These are phyloP conservation scores for Gautieria morchelliformis DNA, from an alignment of 768 basidiomycete species.

Conservation along the genomic window DNA sequence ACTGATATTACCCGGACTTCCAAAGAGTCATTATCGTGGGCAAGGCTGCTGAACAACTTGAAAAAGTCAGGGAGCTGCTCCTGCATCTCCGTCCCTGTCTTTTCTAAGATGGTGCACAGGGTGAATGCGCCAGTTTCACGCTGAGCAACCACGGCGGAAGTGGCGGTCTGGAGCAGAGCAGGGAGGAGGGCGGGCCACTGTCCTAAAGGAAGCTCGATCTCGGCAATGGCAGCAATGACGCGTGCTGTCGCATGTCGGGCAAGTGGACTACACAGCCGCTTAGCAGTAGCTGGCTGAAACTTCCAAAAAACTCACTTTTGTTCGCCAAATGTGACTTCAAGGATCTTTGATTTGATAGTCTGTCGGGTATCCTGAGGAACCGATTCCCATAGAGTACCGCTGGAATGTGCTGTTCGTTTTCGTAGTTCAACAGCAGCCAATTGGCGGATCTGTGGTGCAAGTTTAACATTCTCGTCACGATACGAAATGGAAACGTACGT, in stretches of 20 bases:
- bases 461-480: background rate
- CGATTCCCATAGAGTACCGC: conserved; percentile 73
- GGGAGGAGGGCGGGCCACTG: conserved; percentile 85
- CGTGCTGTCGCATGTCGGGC: conserved; percentile 91
- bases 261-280: conserved; percentile 47
- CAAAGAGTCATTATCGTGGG: conserved; percentile 76
- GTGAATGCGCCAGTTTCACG: conserved; percentile 91
- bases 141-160: conserved; percentile 55
- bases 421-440: conserved; percentile 93
- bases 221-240: conserved; percentile 86
- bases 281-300: conserved; percentile 9
- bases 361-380: conserved; percentile 59
- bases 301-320: conserved; percentile 44
- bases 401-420: conserved; percentile 78
- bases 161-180: conserved; percentile 73
- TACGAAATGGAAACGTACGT: conserved; percentile 42
- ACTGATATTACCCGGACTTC: conserved; percentile 90
- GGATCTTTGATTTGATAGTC: conserved; percentile 77
- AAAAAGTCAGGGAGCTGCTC: conserved; percentile 66
- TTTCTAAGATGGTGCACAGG: conserved; percentile 85
- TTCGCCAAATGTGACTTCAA: conserved; percentile 69
- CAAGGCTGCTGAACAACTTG: conserved; percentile 61
- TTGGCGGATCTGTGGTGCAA: conserved; percentile 70
- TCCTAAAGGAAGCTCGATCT: conserved; percentile 70
- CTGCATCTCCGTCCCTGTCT: conserved; percentile 83